phyloP scores from a whole-genome alignment of 2,329 filamentous ascomycete species.

The Colletotrichum echinochloae region DNA sequence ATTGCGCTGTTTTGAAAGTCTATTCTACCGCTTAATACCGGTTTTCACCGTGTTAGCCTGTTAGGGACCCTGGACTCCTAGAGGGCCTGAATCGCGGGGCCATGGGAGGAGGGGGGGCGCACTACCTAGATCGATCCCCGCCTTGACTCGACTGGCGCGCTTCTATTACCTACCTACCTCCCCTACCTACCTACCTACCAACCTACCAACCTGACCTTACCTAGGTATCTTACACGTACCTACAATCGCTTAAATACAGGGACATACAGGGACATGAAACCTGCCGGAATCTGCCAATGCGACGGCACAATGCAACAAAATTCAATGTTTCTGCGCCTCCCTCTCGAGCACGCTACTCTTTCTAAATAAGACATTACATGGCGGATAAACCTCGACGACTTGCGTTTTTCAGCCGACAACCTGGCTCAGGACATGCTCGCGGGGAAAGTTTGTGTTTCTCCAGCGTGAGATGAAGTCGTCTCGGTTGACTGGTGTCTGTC shows the following conservation, averaged over 20 bases:
- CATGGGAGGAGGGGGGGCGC: neutral
- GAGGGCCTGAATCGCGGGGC: conserved; percentile 37
- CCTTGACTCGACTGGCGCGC: conserved; percentile 40
- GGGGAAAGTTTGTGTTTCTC: conserved; percentile 74
- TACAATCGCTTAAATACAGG: conserved; percentile 12
- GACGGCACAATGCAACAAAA: neutral
- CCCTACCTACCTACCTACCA: too few species aligned
- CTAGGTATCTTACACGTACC: too few species aligned
- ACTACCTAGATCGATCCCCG: conserved; percentile 28
- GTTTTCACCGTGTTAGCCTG: neutral
- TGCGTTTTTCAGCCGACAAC: conserved; percentile 34
- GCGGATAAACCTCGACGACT: neutral
- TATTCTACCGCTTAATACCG: conserved; percentile 18
- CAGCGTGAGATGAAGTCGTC: conserved; percentile 86
- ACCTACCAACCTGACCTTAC: too few species aligned
- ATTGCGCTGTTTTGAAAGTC: conserved; percentile 24
- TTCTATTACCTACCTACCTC: too few species aligned
- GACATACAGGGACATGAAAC: conserved; percentile 4
- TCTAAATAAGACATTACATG: neutral
- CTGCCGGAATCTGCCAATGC: conserved; percentile 17
- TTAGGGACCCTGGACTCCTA: conserved; percentile 5
- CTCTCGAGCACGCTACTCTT: neutral
- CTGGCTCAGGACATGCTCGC: conserved; percentile 56
- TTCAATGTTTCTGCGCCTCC: neutral
- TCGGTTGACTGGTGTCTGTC: conserved; percentile 69